These are phyloP conservation scores for Backusella parvicylindrica DNA, from an alignment of 192 early-diverging fungal species.

Conservation along the genomic window DNA sequence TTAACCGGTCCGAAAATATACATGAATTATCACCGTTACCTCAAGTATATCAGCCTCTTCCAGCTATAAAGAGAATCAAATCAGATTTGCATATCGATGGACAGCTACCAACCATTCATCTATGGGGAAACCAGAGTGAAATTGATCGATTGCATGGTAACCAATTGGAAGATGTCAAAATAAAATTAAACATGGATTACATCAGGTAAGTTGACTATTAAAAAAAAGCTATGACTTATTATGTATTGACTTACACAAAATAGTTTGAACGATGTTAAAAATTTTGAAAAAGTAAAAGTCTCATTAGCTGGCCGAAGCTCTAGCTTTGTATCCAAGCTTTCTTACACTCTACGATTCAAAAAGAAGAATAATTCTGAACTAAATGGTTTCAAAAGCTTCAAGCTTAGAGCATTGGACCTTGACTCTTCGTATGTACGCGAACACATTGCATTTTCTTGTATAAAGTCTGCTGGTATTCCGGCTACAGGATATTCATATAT, in stretches of 20 bases:
- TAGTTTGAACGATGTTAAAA: background rate
- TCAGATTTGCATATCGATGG: background rate
- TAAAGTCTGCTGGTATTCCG: background rate
- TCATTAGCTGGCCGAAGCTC: slow-evolving; percentile 5
- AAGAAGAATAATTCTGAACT: background rate
- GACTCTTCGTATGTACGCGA: slow-evolving; percentile 3
- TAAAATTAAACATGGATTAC: slow-evolving; percentile 7
- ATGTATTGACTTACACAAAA: too few species aligned
- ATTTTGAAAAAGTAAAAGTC: background rate
- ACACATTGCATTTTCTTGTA: background rate
- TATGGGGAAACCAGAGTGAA: slow-evolving; percentile 3
- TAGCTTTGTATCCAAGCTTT: background rate
- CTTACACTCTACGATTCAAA: background rate
- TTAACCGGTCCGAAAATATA: background rate
- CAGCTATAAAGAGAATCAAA: too few species aligned
- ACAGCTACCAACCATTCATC: slow-evolving; percentile 13
- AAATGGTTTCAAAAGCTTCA: background rate
- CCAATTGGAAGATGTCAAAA: background rate
- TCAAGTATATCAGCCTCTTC: background rate
- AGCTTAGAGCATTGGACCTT: background rate
- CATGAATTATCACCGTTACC: background rate
- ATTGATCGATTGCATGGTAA: slow-evolving; percentile 10
- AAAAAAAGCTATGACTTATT: background rate
- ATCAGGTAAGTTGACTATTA: slow-evolving; percentile 5
- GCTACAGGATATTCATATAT: background rate